These are phyloP conservation scores for Alternaria gansuensis DNA, from an alignment of 2,329 filamentous ascomycete species.

Conservation along the genomic window DNA sequence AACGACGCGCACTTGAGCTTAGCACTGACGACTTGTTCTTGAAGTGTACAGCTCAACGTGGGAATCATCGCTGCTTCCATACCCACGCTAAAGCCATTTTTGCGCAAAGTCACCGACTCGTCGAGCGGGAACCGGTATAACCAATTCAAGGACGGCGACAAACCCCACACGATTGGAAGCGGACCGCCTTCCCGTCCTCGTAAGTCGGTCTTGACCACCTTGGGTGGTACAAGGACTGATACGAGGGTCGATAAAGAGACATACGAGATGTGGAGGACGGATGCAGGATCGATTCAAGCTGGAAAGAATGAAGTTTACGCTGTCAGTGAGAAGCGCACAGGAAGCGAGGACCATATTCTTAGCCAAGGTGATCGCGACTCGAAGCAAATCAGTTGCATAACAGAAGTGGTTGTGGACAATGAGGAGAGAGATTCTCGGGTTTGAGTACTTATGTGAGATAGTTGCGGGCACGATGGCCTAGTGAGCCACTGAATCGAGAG, in stretches of 20 bases:
- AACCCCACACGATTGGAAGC: too few relatives aligned
- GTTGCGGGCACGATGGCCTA: too few relatives aligned
- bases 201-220: too few relatives aligned
- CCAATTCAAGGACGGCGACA: constrained; percentile 2
- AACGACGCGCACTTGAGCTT: not conserved
- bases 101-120: not conserved
- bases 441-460: too few relatives aligned
- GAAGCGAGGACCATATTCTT: not conserved
- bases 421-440: too few relatives aligned
- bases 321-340: not conserved
- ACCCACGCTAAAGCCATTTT: constrained; percentile 9
- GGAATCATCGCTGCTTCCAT: constrained; percentile 15
- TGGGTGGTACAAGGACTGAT: not conserved
- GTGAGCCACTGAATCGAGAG: too few relatives aligned
- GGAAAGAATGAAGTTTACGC: not conserved
- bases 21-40: not conserved
- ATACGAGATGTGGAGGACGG: not conserved
- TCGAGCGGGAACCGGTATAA: constrained; percentile 1
- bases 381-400: not conserved
- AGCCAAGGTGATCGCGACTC: not conserved
- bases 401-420: not conserved
- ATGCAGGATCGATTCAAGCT: not conserved
- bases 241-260: not conserved
- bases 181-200: too few relatives aligned
- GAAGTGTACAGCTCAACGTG: constrained; percentile 14